Conservation (phyloP, 768 basidiomycete genomes). For the Russula ochroleuca region DNA sequence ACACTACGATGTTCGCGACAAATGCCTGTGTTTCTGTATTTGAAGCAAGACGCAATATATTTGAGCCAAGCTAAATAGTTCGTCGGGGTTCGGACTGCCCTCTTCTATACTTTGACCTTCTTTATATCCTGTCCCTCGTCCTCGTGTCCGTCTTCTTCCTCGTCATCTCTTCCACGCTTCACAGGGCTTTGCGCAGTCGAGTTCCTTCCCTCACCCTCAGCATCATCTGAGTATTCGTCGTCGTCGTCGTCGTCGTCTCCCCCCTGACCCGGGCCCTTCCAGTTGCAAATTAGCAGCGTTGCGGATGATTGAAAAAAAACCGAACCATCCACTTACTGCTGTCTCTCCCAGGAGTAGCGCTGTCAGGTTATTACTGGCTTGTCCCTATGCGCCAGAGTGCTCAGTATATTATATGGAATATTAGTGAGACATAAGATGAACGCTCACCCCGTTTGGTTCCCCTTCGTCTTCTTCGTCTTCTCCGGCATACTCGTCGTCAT, state of each 20-base stretch:
- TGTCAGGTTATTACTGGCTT: background rate
- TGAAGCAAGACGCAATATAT: constrained; percentile 6
- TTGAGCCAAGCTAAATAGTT: background rate
- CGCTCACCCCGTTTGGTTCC: constrained; percentile 19
- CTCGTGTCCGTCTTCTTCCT: background rate
- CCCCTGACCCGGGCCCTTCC: background rate
- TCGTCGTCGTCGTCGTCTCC: background rate
- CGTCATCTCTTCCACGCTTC: constrained; percentile 14
- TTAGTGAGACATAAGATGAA: background rate
- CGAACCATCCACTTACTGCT: constrained; percentile 2
- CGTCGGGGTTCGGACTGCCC: background rate
- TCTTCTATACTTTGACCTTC: constrained; percentile 17
- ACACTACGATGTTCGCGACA: background rate
- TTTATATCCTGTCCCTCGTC: constrained; percentile 14
- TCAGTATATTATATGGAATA: background rate
- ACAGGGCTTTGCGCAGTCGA: background rate
- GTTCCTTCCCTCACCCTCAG: background rate
- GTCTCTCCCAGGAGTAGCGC: constrained; percentile 10
- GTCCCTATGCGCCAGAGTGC: background rate
- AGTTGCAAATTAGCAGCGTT: background rate
- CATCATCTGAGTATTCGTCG: constrained; percentile 7
- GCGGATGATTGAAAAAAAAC: background rate
- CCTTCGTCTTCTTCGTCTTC: constrained; percentile 8
- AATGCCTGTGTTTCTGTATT: constrained; percentile 8
- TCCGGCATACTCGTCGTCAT: background rate